Evolutionary conservation across 2,329 filamentous ascomycete species (phyloP).

Genomic region (Pseudocercospora ulei): DNA sequence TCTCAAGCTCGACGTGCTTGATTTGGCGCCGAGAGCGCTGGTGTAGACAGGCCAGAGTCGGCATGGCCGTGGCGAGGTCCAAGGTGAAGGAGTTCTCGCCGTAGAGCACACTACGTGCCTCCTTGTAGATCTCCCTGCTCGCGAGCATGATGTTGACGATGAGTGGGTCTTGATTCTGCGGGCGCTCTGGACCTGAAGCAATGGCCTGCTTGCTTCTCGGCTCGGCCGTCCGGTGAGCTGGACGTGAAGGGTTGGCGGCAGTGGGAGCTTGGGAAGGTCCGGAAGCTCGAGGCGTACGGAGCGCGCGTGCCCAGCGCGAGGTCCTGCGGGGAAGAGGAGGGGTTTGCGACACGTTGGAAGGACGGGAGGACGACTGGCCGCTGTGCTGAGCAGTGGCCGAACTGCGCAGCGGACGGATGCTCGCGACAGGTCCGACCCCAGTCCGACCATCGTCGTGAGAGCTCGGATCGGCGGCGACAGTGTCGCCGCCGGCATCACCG

Average conservation of each 20-base stretch:
- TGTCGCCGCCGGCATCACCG: not conserved
- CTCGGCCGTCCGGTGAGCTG: not conserved
- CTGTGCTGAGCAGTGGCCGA: not conserved
- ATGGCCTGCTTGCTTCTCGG: not conserved
- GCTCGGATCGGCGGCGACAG: not conserved
- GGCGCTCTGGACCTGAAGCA: constrained; percentile 11
- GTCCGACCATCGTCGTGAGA: constrained; percentile 9
- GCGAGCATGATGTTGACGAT: constrained; percentile 36
- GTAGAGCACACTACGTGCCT: constrained; percentile 38
- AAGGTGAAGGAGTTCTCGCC: constrained; percentile 37
- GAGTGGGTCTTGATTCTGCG: constrained; percentile 33
- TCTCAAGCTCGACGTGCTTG: constrained; percentile 39
- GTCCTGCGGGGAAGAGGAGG: not conserved
- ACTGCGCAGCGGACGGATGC: constrained; percentile 1
- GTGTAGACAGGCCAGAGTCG: constrained; percentile 36
- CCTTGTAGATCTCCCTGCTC: constrained; percentile 37
- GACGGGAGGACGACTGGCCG: not conserved
- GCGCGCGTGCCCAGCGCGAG: not conserved
- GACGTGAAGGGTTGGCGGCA: not conserved
- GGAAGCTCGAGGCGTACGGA: constrained; percentile 7
- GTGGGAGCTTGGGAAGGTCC: not conserved
- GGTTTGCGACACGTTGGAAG: not conserved
- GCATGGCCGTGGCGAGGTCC: constrained; percentile 34
- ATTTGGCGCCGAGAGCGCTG: constrained; percentile 40
- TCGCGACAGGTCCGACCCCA: not conserved